Evolutionary conservation across 805 yeast genomes (phyloP), one percentile per base, ranked within the genome.

Genomic region (Ascoidea tarda): DNA sequence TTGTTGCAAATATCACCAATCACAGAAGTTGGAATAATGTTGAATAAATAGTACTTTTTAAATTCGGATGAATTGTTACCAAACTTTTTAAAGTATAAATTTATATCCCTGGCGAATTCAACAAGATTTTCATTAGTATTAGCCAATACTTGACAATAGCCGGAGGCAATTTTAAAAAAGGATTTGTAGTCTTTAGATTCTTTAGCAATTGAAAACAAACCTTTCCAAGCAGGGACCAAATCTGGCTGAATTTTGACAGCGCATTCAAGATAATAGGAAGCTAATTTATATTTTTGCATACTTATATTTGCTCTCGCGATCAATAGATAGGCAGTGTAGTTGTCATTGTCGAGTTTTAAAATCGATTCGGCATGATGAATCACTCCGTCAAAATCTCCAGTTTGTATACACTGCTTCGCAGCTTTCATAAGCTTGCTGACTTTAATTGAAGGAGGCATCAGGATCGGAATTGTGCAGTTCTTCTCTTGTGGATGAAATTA

Each of bases 211-310:
- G 77, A 74, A 54, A 80, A 66, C 54, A 82, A 71, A 1, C 98
- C 98, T 60, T 86, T 87, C 95, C 93, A 90, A 0, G 89, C 95
- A 32, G 77, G 63, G 1, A 79, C 57, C 50, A 82, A 78, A 1
- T 69, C 69, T 0, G 78, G 74, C 33, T 79, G 75, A 1, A 81
- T 51, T 5, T 63, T 59, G 2, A 78, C 73, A 0, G 89, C 89
- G 21, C 59, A 61, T 33, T 60, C 59, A 59, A 81, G 83, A 8
- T 74, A 63, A 32, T 56, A 57, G 10, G 66, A 56, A 0, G 87
- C 82, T 4, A 63, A 59, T 1, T 62, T 60, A 5, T 62, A 53
- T 5, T 75, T 65, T 12, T 69, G 63, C 51, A 73, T 59, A 6
- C 75, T 62, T 54, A 79, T 80, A 53, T 74, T 70, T 1, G 88